A percentile compares a stretch with the other conserved stretches of the same genome.
Conservation (phyloP, 2,329 filamentous ascomycete genomes). For the Furcasterigmium furcatum region DNA sequence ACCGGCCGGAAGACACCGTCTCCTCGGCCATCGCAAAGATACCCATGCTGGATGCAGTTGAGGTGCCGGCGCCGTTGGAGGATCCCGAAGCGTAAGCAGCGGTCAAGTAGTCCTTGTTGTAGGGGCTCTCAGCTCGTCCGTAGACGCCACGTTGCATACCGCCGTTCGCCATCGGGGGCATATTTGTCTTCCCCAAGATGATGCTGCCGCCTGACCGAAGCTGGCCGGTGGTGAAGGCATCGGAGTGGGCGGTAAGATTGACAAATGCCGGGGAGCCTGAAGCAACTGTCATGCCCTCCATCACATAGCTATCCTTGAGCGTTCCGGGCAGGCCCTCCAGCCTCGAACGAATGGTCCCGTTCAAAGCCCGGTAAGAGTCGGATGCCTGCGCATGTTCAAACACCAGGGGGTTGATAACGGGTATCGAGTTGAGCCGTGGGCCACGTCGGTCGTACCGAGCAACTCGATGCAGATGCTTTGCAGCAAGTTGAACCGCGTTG, state of each 20-base stretch:
- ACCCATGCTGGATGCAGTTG: slow-evolving; percentile 46
- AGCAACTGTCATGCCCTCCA: slow-evolving; percentile 44
- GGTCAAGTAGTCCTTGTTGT: slow-evolving; percentile 49
- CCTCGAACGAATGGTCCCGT: slow-evolving; percentile 3
- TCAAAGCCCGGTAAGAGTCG: slow-evolving; percentile 18
- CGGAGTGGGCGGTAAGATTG: slow-evolving; percentile 39
- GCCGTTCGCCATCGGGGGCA: slow-evolving; percentile 55
- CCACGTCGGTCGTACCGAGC: slow-evolving; percentile 20
- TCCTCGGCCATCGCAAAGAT: slow-evolving; percentile 52
- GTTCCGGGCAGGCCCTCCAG: slow-evolving; percentile 51
- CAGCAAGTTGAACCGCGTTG: slow-evolving; percentile 21
- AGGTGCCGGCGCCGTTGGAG: slow-evolving; percentile 52
- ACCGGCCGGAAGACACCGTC: slow-evolving; percentile 53
- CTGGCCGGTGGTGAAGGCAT: slow-evolving; percentile 40
- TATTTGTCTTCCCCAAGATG: slow-evolving; percentile 46
- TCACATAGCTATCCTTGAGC: slow-evolving; percentile 50
- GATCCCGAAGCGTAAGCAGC: slow-evolving; percentile 55
- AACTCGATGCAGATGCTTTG: slow-evolving; percentile 20
- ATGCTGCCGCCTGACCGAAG: slow-evolving; percentile 45
- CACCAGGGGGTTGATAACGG: slow-evolving; percentile 16
- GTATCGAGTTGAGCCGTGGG: slow-evolving; percentile 19
- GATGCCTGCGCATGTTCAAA: slow-evolving; percentile 23
- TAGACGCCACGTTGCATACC: slow-evolving; percentile 56
- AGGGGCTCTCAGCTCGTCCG: slow-evolving; percentile 53
- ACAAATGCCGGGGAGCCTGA: slow-evolving; percentile 47